phyloP scores from a whole-genome alignment of 139 green algal species.

The Medakamo hakoo region DNA sequence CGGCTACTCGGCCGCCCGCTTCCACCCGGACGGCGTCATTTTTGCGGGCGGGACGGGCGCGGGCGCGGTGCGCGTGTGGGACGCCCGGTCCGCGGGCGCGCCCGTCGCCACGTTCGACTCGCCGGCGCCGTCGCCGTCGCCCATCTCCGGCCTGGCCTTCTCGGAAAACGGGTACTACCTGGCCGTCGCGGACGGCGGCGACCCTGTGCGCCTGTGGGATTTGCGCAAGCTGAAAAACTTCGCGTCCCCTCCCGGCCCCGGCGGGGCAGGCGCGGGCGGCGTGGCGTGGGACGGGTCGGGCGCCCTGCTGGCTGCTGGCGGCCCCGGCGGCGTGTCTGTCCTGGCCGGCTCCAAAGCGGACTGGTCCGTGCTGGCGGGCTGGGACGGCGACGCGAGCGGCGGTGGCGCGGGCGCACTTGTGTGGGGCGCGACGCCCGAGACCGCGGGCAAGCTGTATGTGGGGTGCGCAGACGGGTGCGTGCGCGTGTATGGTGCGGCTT shows the following conservation, averaged over 20 bases:
- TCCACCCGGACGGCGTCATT: conserved; percentile 82
- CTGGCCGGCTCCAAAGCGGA: neutral
- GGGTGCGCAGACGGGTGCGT: too few species aligned
- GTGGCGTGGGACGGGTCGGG: neutral
- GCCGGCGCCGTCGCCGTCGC: conserved; percentile 36
- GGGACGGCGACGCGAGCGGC: too few species aligned
- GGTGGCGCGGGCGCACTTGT: too few species aligned
- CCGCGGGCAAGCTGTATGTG: too few species aligned
- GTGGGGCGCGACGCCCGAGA: too few species aligned
- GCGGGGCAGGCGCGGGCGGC: neutral
- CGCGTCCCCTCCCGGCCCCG: conserved; percentile 23
- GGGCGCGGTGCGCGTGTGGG: conserved; percentile 64
- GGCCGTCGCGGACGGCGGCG: conserved; percentile 46
- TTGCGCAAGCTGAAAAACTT: conserved; percentile 88
- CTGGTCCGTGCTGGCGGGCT: too few species aligned
- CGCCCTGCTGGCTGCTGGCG: neutral
- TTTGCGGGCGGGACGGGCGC: conserved; percentile 55
- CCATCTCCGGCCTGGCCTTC: conserved; percentile 61
- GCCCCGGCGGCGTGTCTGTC: neutral
- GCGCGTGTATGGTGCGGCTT: too few species aligned
- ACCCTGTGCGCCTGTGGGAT: conserved; percentile 93
- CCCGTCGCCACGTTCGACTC: conserved; percentile 59
- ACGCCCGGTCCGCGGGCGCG: conserved; percentile 40
- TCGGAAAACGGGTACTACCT: conserved; percentile 91
- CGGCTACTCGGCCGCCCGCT: conserved; percentile 27